Evolutionary conservation across 306 rosid species (phyloP).

Genomic region (Hippophae rhamnoides): DNA sequence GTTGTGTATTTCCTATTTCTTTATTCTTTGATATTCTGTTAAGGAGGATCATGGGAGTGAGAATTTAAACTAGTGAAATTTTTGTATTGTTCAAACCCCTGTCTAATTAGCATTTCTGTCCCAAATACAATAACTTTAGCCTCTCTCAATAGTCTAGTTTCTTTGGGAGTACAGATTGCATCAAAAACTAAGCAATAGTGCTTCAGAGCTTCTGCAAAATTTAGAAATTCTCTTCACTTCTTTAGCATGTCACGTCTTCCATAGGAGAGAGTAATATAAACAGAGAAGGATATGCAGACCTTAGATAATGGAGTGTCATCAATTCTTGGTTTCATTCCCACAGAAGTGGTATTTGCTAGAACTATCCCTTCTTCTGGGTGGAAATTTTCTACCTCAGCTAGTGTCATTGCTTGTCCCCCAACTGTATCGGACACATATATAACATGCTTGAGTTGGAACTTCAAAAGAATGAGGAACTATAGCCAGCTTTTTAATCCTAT

Average conservation of each 20-base stretch:
- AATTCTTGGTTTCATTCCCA: constrained; percentile 50
- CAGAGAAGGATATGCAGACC: constrained; percentile 23
- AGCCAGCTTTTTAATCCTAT: too few relatives aligned
- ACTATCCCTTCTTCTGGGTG: constrained; percentile 51
- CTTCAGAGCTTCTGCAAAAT: constrained; percentile 38
- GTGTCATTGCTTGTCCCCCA: constrained; percentile 45
- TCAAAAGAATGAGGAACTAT: too few relatives aligned
- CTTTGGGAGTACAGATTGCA: constrained; percentile 55
- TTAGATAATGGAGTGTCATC: constrained; percentile 36
- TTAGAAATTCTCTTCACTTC: not conserved
- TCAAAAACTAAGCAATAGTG: constrained; percentile 52
- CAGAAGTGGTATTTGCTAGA: constrained; percentile 49
- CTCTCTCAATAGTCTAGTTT: constrained; percentile 57
- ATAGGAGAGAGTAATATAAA: not conserved
- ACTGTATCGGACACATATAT: constrained; percentile 14
- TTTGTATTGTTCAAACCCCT: constrained; percentile 55
- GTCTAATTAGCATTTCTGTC: constrained; percentile 58
- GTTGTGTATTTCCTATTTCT: too few relatives aligned
- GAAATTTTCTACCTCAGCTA: constrained; percentile 37
- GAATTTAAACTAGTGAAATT: constrained; percentile 33
- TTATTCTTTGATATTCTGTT: too few relatives aligned
- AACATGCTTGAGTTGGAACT: too few relatives aligned
- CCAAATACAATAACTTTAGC: constrained; percentile 51
- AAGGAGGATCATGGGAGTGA: accelerated
- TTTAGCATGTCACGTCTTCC: too few relatives aligned